Evolutionary conservation across 2,329 filamentous ascomycete species (phyloP), one percentile per base, ranked within the genome.

Genomic region (Fusarium incarnatum): DNA sequence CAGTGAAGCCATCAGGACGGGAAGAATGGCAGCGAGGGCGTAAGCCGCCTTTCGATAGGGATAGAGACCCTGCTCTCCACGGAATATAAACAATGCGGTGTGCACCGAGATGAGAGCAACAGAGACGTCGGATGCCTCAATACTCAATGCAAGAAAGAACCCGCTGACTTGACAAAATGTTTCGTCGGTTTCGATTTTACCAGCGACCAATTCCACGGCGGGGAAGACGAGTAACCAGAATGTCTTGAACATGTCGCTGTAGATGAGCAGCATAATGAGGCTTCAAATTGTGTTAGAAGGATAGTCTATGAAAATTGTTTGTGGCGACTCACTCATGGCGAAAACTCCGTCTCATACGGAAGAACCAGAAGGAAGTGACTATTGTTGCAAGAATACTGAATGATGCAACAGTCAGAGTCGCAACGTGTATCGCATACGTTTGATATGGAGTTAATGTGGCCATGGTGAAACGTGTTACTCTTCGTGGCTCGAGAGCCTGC

Each of bases 51-150:
- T 82, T 6, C 91, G 87, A 68, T 90, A 91, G 3, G 87, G 88
- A 75, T 92, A 92, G 0, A 95, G 83, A 0, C 92, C 92, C 47
- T 89, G 87, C 4, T 87, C 85, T 16, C 81, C 80, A 23, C 86
- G 85, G 70, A 94, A 89, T 55, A 95, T 90, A 77, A 91, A 92
- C 13, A 94, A 80, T 5, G 87, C 88, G 52, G 90, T 91, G 76
- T 95, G 92, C 11, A 93, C 76, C 20, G 92, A 90, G 73, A 95
- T 93, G 60, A 93, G 84, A 16, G 94, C 83, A 18, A 93, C 89
- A 12, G 91, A 87, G 58, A 91, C 84, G 74, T 95, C 92, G 81
- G 88, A 89, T 30, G 89, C 87, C 77, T 92, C 90, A 60, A 91
- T 88, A n/a, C 88, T 88, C 52, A 89, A 79, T 7, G 89, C 82